Percentiles rank a stretch among this genome's conserved stretches.
Conservation (phyloP, 768 basidiomycete species). For the Gautieria morchelliformis region DNA sequence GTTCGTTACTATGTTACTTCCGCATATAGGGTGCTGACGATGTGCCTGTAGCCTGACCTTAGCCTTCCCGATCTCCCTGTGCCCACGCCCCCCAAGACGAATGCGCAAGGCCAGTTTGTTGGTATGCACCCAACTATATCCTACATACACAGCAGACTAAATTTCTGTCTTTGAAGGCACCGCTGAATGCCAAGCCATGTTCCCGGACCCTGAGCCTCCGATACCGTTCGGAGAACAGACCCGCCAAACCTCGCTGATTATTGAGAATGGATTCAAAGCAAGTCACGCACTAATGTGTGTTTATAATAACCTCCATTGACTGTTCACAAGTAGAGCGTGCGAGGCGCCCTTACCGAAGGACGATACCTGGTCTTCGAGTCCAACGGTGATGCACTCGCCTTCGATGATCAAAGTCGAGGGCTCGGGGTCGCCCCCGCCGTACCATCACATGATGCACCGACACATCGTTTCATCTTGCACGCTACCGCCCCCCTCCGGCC, state of each 20-base stretch:
- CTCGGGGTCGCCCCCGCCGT: neutral
- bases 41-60: neutral
- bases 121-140: neutral
- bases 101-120: slow-evolving; percentile 5
- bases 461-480: slow-evolving; percentile 6
- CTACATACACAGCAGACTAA: neutral
- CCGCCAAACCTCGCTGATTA: neutral
- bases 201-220: slow-evolving; percentile 5
- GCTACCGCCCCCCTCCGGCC: slow-evolving; percentile 2
- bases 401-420: neutral
- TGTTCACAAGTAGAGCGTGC: slow-evolving; percentile 3
- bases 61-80: slow-evolving; percentile 6
- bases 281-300: neutral
- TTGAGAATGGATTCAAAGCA: slow-evolving; percentile 11
- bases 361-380: slow-evolving; percentile 12
- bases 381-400: slow-evolving; percentile 4
- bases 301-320: neutral
- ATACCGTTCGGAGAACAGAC: slow-evolving; percentile 10
- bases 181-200: neutral
- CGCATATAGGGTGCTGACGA: no score
- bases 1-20: neutral
- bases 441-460: neutral
- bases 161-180: neutral
- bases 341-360: slow-evolving; percentile 12
- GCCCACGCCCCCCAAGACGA: neutral